These are phyloP conservation scores for Penicillium sp. DNA, from an alignment of 2,329 filamentous ascomycete species.

Conservation along the genomic window DNA sequence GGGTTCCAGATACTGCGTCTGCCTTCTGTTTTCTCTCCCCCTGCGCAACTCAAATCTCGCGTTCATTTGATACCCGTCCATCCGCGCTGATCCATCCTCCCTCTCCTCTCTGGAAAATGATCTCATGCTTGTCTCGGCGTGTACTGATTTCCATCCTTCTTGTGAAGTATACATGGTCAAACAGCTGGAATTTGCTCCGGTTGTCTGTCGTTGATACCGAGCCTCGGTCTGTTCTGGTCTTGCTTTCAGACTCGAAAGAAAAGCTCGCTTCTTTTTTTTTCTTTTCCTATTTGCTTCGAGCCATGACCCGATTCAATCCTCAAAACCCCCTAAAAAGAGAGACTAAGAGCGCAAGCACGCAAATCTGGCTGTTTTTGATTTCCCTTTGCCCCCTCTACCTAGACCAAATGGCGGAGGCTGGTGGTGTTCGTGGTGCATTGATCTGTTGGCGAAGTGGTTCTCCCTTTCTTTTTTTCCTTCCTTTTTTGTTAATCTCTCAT, in stretches of 20 bases:
- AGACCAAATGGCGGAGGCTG: slow-evolving; percentile 33
- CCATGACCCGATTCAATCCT: neutral
- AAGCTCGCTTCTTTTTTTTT: neutral
- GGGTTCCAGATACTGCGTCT: slow-evolving; percentile 26
- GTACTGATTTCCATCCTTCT: slow-evolving; percentile 3
- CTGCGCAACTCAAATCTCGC: slow-evolving; percentile 22
- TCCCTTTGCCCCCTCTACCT: slow-evolving; percentile 32
- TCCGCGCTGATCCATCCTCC: slow-evolving; percentile 26
- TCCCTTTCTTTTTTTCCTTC: slow-evolving; percentile 20
- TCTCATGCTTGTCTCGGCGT: slow-evolving; percentile 1
- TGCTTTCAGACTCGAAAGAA: slow-evolving; percentile 2
- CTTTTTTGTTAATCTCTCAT: slow-evolving; percentile 22
- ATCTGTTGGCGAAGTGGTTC: slow-evolving; percentile 34
- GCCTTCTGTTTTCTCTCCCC: slow-evolving; percentile 24
- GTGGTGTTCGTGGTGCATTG: slow-evolving; percentile 39
- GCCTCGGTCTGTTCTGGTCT: slow-evolving; percentile 11
- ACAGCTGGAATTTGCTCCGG: slow-evolving; percentile 10
- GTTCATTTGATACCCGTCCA: slow-evolving; percentile 39
- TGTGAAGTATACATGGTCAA: slow-evolving; percentile 24
- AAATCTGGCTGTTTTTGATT: slow-evolving; percentile 26
- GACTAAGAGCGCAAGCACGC: slow-evolving; percentile 29
- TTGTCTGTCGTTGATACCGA: slow-evolving; percentile 14
- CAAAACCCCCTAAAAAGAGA: slow-evolving; percentile 15
- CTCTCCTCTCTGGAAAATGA: slow-evolving; percentile 7
- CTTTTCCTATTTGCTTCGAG: neutral